These are phyloP conservation scores for Rhodamnia rubescens DNA, from an alignment of 345 rosid species.

Conservation along the genomic window DNA sequence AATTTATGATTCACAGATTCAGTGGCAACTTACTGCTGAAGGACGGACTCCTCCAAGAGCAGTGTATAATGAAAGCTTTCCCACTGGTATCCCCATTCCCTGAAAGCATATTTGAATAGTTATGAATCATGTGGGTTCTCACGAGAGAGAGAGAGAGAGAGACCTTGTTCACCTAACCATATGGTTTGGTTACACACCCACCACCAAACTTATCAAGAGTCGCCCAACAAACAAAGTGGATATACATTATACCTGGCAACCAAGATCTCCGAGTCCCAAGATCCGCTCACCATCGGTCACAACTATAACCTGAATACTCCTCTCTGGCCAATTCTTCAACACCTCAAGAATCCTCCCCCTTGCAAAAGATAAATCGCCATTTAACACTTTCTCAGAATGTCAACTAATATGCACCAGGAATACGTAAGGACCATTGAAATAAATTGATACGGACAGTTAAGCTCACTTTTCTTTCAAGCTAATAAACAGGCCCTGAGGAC, in stretches of 20 bases:
- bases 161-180: background rate
- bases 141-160: background rate
- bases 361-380: background rate
- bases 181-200: too few relatives aligned
- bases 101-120: slow-evolving; percentile 4
- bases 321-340: slow-evolving; percentile 91
- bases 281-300: slow-evolving; percentile 97
- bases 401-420: background rate
- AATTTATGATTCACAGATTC: background rate
- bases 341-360: slow-evolving; percentile 88
- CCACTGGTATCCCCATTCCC: slow-evolving; percentile 99
- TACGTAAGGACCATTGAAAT: background rate
- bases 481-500: slow-evolving; percentile 95
- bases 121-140: background rate
- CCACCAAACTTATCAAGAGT: background rate
- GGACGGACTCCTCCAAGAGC: slow-evolving; percentile 98
- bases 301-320: slow-evolving; percentile 88
- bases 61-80: slow-evolving; percentile 84
- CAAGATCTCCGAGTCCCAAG: slow-evolving; percentile 94
- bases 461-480: slow-evolving; percentile 87
- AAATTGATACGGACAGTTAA: background rate
- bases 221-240: background rate
- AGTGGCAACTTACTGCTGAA: slow-evolving; percentile 60
- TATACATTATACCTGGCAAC: slow-evolving; percentile 57
- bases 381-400: background rate